Evolutionary conservation across 129 eudicot genomes (phyloP).

Genomic region (Tagetes patula): DNA sequence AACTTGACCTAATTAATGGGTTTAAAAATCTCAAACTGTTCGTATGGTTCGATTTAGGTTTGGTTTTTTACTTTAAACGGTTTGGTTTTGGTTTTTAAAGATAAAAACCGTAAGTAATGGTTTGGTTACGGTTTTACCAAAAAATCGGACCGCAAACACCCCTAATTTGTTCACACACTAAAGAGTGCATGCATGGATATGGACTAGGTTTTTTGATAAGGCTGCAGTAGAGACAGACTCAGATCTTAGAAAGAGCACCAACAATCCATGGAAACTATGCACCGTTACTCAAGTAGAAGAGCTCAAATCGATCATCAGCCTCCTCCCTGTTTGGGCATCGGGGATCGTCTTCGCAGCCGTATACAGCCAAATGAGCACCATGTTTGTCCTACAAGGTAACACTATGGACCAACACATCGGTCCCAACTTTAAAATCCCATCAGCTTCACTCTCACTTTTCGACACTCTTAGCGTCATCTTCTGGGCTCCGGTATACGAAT

Average conservation of each 20-base stretch:
- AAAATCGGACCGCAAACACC: too few relatives aligned
- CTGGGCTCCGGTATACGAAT: constrained; percentile 76
- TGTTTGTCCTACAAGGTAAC: constrained; percentile 88
- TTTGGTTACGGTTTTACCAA: too few relatives aligned
- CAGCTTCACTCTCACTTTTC: constrained; percentile 74
- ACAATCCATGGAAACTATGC: constrained; percentile 73
- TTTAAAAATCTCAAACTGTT: too few relatives aligned
- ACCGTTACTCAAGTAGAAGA: constrained; percentile 92
- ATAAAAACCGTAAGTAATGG: too few relatives aligned
- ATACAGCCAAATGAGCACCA: constrained; percentile 88
- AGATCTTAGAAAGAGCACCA: constrained; percentile 29
- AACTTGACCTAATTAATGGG: too few relatives aligned
- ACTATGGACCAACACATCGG: constrained; percentile 85
- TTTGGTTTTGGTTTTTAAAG: too few relatives aligned
- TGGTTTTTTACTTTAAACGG: too few relatives aligned
- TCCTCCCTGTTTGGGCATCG: constrained; percentile 83
- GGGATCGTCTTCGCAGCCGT: constrained; percentile 71
- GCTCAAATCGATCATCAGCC: constrained; percentile 54
- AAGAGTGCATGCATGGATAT: background rate
- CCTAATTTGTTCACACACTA: background rate
- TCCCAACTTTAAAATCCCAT: constrained; percentile 64
- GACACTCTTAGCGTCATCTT: constrained; percentile 84
- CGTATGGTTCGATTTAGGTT: too few relatives aligned
- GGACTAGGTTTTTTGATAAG: constrained; percentile 66
- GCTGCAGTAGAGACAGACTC: constrained; percentile 68